Base-by-base conservation (phyloP, 176 grass and related monocot genomes). In the bread wheat (Triticum aestivum) region DNA sequence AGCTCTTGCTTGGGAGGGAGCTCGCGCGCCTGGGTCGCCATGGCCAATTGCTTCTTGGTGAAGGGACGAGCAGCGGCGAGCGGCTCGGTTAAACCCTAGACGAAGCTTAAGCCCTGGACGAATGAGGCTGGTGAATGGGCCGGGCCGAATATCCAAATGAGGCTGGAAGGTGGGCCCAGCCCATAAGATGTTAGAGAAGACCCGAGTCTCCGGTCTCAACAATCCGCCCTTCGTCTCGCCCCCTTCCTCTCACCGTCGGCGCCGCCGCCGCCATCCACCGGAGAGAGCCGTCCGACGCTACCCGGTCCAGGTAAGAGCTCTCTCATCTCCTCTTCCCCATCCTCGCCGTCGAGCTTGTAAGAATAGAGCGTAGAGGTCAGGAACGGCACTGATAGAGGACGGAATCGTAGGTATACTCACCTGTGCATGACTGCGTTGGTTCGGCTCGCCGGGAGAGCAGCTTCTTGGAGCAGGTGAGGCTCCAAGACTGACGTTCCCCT, bases 381-480 rank as follows among this genome's bases (percentile, higher is more conserved):
- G 26, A 18, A 51, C 13, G 0, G 26, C 73, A 75, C 13, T 30
- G 73, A 15, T 15, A 75, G 44, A 52, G 13, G 72, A 4, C 73
- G 0, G 14, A 13, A 12, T 8, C 72, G 24, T 49, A 49, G 66
- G 32, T 29, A 8, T 32, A 27, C 13, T 69, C 23, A 2, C 24
- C 33, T 20, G 90, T 88, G 90, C 71, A 91, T 91, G 90, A 85
- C 77, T 71, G 79, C 86, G 21, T n/a, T 91, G 33, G 13, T 76
- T 52, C 77, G 77, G 32, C 82, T 82, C 26, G 63, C 71, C 20
- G 63, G 77, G 51, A 88, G 20, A 85, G 82, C 70, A 71, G 33
- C 51, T 64, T 78, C 47, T 20, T 85, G 77, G 90, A 85, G 64
- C 70, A 81, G 85, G 82, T 85, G 38, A 87, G 69, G 11, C 23